A percentile compares a stretch with the other conserved stretches of the same genome.
phyloP scores from a whole-genome alignment of 2,329 filamentous ascomycete species.

The Arthrobotrys entomopaga region DNA sequence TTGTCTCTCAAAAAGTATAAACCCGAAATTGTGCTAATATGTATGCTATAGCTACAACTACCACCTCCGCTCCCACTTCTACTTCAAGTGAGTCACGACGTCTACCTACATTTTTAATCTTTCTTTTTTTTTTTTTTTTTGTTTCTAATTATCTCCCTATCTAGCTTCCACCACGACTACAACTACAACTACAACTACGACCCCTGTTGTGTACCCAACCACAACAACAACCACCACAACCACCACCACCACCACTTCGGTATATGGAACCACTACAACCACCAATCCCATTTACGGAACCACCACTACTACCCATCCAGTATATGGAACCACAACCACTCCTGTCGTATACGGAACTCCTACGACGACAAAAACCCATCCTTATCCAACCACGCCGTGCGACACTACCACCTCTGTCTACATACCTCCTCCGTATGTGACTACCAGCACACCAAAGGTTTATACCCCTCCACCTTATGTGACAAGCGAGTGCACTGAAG shows the following conservation, averaged over 20 bases:
- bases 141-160: neutral
- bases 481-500: neutral
- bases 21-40: too few species aligned
- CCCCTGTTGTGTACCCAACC: neutral
- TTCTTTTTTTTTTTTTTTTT: too few species aligned
- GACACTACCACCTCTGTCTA: slow-evolving; percentile 1
- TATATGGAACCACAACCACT: neutral
- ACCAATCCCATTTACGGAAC: neutral
- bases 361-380: neutral
- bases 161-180: slow-evolving; percentile 12
- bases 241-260: slow-evolving; percentile 4
- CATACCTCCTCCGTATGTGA: neutral
- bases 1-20: too few species aligned
- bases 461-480: slow-evolving; percentile 7
- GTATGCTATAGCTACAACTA: too few species aligned
- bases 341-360: neutral
- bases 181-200: slow-evolving; percentile 10
- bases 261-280: slow-evolving; percentile 2
- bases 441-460: too few species aligned
- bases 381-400: neutral
- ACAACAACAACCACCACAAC: slow-evolving; percentile 6
- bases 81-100: slow-evolving; percentile 1
- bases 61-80: slow-evolving; percentile 3
- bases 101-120: too few species aligned
- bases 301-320: neutral